phyloP scores from a whole-genome alignment of 2,329 filamentous ascomycete genomes.

The Xylaria sp. region DNA sequence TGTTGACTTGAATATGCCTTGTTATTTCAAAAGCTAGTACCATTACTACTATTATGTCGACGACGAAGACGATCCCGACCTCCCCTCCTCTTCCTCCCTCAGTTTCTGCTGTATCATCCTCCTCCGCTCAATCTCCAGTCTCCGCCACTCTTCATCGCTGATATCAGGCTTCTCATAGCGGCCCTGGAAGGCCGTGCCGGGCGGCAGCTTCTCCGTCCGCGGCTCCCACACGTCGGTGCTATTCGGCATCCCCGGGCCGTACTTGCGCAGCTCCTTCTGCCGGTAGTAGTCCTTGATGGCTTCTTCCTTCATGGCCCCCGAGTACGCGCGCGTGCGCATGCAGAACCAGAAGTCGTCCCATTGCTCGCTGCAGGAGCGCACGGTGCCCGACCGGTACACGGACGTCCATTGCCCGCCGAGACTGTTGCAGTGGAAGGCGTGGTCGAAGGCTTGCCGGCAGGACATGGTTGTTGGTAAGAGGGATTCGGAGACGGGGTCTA shows the following conservation, averaged over 20 bases:
- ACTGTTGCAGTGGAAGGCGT: constrained; percentile 91
- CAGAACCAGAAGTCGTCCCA: constrained; percentile 98
- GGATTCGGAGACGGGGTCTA: constrained; percentile 64
- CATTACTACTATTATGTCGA: neutral
- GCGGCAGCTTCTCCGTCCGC: constrained; percentile 65
- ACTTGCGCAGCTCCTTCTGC: constrained; percentile 67
- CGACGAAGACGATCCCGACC: neutral
- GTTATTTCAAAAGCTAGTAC: no score
- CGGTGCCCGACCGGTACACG: constrained; percentile 82
- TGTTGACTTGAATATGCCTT: no score
- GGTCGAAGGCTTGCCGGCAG: constrained; percentile 89
- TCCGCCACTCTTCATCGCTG: constrained; percentile 52
- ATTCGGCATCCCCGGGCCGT: constrained; percentile 66
- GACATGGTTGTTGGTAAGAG: constrained; percentile 83
- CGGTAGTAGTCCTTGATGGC: constrained; percentile 72
- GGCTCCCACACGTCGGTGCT: constrained; percentile 92
- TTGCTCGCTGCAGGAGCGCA: constrained; percentile 79
- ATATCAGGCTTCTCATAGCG: constrained; percentile 47
- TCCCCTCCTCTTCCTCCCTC: constrained; percentile 22
- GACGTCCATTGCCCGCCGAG: constrained; percentile 90
- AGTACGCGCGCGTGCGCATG: constrained; percentile 78
- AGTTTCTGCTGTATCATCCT: constrained; percentile 31
- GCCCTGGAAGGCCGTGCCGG: constrained; percentile 52
- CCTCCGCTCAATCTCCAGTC: constrained; percentile 42
- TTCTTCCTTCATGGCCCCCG: constrained; percentile 63